Base-by-base conservation (phyloP, 2,329 filamentous ascomycete genomes). In the Calonectria henricotiae region DNA sequence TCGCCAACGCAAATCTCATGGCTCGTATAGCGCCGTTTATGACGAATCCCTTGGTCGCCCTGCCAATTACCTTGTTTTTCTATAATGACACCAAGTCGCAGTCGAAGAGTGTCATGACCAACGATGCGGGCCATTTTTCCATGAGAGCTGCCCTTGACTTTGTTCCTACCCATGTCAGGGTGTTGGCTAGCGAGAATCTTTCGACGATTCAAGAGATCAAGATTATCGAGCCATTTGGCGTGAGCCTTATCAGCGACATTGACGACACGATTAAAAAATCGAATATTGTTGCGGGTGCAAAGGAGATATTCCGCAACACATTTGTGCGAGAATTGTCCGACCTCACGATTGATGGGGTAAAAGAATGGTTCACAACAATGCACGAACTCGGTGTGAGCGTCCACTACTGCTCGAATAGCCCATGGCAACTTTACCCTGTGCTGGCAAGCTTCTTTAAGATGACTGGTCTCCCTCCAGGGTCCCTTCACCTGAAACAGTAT, bases 371-470 rank as follows among this genome's bases (percentile, higher is more conserved):
- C 79, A 90, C 86, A 41, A 87, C 87, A 23, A 87, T 99, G 83
- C 88, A 93, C 44, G 86, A 91, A 23, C 90, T 96, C 84, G 95
- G 95, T 20, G 96, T 98, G 27, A 90, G 91, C 76, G 89, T 99
- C 63, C 97, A 99, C 80, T 99, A 99, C 81, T 97, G 98, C 74
- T 99, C 96, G n/a, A 99, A 99, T 82, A 97, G 96, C 62, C 96
- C 96, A 0, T 99, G 97, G 97, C 97, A 99, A 80, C 88, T 99
- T 7, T 99, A 94, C 77, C 96, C 96, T 0, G 90, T 98, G 2
- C 85, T 99, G 12, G 92, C 94, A 5, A 94, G 90, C 64, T 99
- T 93, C 80, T 97, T 98, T 81, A 90, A 91, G 73, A 83, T 92
- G 46, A 93, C 93, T 7, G 93, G 93, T 1, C 85, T 99, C 1